Percentiles rank a stretch among this genome's conserved stretches.
phyloP scores from a whole-genome alignment of 192 early-diverging fungal genomes.

The Backusella psychrophila region DNA sequence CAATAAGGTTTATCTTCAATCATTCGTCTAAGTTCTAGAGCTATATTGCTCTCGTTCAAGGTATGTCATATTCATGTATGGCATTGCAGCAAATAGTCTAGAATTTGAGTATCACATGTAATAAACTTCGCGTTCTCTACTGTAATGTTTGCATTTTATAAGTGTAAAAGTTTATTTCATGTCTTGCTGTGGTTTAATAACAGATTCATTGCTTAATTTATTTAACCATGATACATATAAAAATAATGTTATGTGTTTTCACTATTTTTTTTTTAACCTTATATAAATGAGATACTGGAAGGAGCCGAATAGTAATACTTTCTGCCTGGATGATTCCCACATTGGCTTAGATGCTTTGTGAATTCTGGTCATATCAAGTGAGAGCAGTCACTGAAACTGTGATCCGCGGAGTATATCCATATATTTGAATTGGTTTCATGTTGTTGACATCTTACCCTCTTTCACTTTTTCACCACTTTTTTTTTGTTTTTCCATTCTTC shows the following conservation, averaged over 20 bases:
- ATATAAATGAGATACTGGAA: no score
- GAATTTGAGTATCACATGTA: no score
- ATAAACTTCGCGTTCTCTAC: neutral
- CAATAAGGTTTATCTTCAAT: no score
- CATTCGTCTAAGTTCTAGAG: no score
- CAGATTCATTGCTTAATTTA: neutral
- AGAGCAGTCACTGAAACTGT: neutral
- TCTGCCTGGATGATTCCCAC: neutral
- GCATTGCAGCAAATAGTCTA: no score
- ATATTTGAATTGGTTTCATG: neutral
- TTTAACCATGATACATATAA: neutral
- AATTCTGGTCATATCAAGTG: neutral
- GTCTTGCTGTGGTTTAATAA: no score
- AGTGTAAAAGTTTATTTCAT: neutral
- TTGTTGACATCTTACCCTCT: neutral
- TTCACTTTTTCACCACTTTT: neutral
- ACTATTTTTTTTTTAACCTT: neutral
- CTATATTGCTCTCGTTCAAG: no score
- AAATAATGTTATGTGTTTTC: neutral
- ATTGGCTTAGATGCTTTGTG: neutral
- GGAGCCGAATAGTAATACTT: neutral
- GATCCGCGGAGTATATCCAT: neutral
- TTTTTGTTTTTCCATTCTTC: neutral
- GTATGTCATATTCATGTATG: no score
- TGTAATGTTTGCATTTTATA: slow-evolving; percentile 9